phyloP scores from a whole-genome alignment of 305 asterid genomes.

The Striga hermonthica region DNA sequence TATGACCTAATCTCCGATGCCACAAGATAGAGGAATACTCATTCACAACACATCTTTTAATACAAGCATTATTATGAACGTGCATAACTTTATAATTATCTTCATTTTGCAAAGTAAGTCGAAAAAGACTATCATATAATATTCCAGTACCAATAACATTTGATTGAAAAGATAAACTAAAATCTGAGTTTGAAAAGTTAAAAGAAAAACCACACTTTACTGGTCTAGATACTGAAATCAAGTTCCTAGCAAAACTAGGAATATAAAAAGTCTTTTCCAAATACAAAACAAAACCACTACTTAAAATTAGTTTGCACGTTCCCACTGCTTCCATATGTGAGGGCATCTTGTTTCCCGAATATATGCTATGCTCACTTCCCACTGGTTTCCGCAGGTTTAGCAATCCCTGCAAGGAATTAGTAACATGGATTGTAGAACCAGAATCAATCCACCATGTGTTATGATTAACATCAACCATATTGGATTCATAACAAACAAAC shows the following conservation, averaged over 20 bases:
- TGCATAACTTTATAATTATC: neutral
- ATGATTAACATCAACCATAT: neutral
- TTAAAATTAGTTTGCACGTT: conserved; percentile 4
- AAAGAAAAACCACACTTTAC: too few relatives aligned
- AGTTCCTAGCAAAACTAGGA: too few relatives aligned
- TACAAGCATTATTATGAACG: neutral
- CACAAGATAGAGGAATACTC: neutral
- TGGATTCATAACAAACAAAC: neutral
- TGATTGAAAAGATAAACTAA: neutral
- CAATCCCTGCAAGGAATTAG: neutral
- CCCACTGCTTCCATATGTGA: conserved; percentile 3
- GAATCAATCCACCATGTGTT: conserved; percentile 8
- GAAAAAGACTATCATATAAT: neutral
- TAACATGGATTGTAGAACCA: conserved; percentile 13
- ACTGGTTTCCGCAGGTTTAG: conserved; percentile 8
- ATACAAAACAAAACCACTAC: too few relatives aligned
- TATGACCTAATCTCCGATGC: neutral
- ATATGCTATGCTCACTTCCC: conserved; percentile 5
- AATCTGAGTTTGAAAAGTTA: neutral
- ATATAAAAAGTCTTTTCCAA: conserved; percentile 1
- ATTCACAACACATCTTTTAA: neutral
- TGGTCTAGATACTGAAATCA: too few relatives aligned
- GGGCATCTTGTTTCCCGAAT: neutral
- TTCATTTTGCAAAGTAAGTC: neutral
- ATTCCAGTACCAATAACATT: neutral